Percentiles rank a stretch among this genome's conserved stretches.
phyloP scores from a whole-genome alignment of 192 early-diverging fungal genomes.

The Endogone sp. region DNA sequence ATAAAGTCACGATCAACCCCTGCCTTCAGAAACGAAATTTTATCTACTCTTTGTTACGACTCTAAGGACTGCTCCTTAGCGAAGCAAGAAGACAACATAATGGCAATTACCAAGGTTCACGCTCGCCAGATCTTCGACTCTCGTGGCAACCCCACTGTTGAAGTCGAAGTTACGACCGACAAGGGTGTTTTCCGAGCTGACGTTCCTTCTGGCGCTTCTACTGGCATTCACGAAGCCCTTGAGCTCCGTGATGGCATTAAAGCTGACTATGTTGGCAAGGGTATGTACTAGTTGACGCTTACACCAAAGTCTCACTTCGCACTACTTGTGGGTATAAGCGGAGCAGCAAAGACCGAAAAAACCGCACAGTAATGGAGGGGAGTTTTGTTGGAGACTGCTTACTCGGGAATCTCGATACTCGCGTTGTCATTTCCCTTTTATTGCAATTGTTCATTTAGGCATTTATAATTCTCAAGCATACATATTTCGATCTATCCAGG shows the following conservation, averaged over 20 bases:
- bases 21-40: too few relatives aligned
- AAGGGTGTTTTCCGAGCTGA: slow-evolving; percentile 95
- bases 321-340: neutral
- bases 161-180: slow-evolving; percentile 94
- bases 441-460: too few relatives aligned
- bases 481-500: slow-evolving; percentile 43
- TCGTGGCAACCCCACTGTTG: slow-evolving; percentile 97
- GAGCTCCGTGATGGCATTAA: slow-evolving; percentile 94
- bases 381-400: too few relatives aligned
- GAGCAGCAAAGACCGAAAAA: neutral
- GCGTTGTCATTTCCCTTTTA: too few relatives aligned
- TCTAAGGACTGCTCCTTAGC: too few relatives aligned
- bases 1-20: too few relatives aligned
- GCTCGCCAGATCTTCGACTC: slow-evolving; percentile 99
- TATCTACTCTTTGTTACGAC: too few relatives aligned
- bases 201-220: slow-evolving; percentile 98
- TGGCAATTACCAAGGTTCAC: slow-evolving; percentile 72
- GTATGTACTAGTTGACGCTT: slow-evolving; percentile 37
- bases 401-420: too few relatives aligned
- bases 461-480: too few relatives aligned
- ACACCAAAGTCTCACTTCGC: neutral
- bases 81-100: too few relatives aligned
- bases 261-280: slow-evolving; percentile 89
- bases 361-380: too few relatives aligned
- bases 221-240: slow-evolving; percentile 97